A percentile compares a stretch with the other conserved stretches of the same genome.
phyloP scores from a whole-genome alignment of 371 early-diverging fungal species.

The Mucor irregularis region DNA sequence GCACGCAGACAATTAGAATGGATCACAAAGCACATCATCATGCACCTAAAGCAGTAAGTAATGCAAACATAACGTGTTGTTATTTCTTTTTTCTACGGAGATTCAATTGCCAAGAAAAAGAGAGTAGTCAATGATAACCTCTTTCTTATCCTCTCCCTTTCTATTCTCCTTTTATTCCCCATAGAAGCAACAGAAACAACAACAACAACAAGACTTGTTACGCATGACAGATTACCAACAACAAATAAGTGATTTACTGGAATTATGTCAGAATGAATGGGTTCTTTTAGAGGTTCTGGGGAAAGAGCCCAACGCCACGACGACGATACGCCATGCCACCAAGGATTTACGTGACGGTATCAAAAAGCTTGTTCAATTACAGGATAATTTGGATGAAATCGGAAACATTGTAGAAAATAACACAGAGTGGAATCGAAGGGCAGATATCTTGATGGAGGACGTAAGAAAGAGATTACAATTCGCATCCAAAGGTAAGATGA shows the following conservation, averaged over 20 bases:
- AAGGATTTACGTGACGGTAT: constrained; percentile 29
- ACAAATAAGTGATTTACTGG: constrained; percentile 13
- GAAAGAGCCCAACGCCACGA: constrained; percentile 10
- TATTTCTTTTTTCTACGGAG: too few relatives aligned
- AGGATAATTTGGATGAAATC: constrained; percentile 28
- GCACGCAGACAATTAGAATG: too few relatives aligned
- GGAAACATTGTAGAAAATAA: constrained; percentile 11
- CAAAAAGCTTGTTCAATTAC: constrained; percentile 26
- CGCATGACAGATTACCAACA: constrained; percentile 21
- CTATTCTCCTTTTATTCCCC: too few relatives aligned
- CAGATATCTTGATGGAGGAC: constrained; percentile 26
- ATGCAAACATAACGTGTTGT: too few relatives aligned
- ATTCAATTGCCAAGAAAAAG: too few relatives aligned
- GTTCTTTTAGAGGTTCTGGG: constrained; percentile 10
- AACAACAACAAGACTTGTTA: not conserved
- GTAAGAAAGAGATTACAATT: constrained; percentile 25
- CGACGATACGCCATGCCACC: constrained; percentile 4
- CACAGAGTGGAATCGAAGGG: constrained; percentile 21
- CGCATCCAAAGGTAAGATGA: constrained; percentile 20
- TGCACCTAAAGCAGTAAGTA: too few relatives aligned
- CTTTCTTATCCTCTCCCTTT: not conserved
- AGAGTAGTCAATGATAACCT: not conserved
- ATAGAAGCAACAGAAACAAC: too few relatives aligned
- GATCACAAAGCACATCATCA: too few relatives aligned
- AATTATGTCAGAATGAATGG: constrained; percentile 21